Percentiles rank a stretch among this genome's conserved stretches.
Evolutionary conservation across 2,329 filamentous ascomycete genomes (phyloP).

Genomic region (Alternaria burnsii): DNA sequence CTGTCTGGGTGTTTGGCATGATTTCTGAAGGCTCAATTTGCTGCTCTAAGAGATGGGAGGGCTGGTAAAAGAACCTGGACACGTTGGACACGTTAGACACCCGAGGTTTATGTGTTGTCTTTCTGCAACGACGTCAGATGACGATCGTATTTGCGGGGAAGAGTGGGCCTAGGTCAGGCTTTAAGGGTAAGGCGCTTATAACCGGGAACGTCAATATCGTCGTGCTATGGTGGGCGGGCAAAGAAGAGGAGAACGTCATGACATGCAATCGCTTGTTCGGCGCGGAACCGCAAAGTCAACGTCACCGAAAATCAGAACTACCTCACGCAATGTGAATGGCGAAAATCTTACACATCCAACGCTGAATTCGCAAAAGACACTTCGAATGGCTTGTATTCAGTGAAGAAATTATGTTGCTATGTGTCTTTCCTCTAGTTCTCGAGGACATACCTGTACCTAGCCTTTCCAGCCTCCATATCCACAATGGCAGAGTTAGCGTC

Average conservation of each 20-base stretch:
- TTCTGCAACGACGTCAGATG: background rate
- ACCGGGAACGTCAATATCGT: background rate
- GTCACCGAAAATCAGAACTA: background rate
- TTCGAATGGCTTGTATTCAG: background rate
- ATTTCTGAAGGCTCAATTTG: background rate
- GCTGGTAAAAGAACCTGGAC: too few relatives aligned
- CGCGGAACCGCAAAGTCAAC: background rate
- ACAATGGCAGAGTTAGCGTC: conserved; percentile 63
- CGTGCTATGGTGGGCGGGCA: background rate
- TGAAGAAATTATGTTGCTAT: background rate
- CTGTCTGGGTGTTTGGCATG: conserved; percentile 48
- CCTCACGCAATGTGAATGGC: background rate
- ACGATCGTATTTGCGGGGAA: background rate
- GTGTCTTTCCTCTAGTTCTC: conserved; percentile 27
- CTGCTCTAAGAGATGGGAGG: background rate
- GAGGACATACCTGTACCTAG: conserved; percentile 53
- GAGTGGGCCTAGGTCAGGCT: background rate
- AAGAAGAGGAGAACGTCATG: background rate
- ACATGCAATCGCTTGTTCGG: background rate
- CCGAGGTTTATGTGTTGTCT: background rate
- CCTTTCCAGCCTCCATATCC: conserved; percentile 66
- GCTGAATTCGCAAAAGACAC: background rate
- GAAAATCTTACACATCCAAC: background rate
- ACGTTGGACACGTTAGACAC: too few relatives aligned
- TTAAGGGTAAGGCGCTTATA: background rate